These are phyloP conservation scores for Metarhizium anisopliae DNA, from an alignment of 2,329 filamentous ascomycete genomes.

Conservation along the genomic window DNA sequence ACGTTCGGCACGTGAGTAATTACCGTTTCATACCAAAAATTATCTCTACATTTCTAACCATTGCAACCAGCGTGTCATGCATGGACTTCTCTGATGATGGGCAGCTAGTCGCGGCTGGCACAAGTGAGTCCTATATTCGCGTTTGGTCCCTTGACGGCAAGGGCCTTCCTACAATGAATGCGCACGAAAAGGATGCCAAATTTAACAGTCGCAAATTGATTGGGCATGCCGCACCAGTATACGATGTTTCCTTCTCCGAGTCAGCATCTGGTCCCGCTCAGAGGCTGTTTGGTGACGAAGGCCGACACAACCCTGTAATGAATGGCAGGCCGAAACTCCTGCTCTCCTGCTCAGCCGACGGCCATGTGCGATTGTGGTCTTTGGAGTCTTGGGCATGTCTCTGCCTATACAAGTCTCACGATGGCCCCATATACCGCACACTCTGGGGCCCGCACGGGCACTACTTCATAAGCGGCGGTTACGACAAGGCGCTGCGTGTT, in stretches of 20 bases:
- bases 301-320: constrained; percentile 28
- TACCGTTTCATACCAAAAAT: no score
- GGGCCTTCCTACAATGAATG: constrained; percentile 59
- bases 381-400: constrained; percentile 87
- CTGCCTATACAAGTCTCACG: constrained; percentile 88
- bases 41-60: not conserved
- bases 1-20: constrained; percentile 70
- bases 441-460: constrained; percentile 89
- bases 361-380: constrained; percentile 85
- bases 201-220: constrained; percentile 64
- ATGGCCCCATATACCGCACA: constrained; percentile 80
- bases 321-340: constrained; percentile 63
- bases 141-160: constrained; percentile 88
- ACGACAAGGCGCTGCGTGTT: constrained; percentile 82
- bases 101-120: constrained; percentile 77
- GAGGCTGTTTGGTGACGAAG: constrained; percentile 41
- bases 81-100: constrained; percentile 93
- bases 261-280: constrained; percentile 47
- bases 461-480: constrained; percentile 83
- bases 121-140: constrained; percentile 89
- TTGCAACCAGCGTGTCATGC: constrained; percentile 64
- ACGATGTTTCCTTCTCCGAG: constrained; percentile 78
- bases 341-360: constrained; percentile 80
- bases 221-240: constrained; percentile 85
- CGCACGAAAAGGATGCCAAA: constrained; percentile 48